Base-by-base conservation (phyloP, 345 rosid genomes). In the Carallia pectinifolia region DNA sequence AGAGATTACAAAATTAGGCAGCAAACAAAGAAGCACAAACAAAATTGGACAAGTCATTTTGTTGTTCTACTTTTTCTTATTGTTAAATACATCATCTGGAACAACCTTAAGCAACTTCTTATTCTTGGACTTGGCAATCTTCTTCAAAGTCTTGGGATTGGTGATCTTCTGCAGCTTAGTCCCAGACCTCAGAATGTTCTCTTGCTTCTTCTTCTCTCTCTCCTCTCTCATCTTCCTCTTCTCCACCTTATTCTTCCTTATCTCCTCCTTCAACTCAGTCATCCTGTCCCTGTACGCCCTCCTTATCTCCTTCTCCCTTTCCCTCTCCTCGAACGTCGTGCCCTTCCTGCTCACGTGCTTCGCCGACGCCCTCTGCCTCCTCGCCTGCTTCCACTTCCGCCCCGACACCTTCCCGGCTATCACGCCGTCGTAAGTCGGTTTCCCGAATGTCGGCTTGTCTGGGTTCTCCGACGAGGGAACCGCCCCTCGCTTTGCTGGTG, bases 341-440 rank as follows among this genome's bases (percentile, higher is more conserved):
- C 88, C 81, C 70, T 67, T 87, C 81, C 69, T 62, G 81, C 80
- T 88, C 81, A 85, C 97, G 18, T 74, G 79, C 80, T 71, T 68
- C 67, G 93, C 96, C 39, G 98, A 94, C 31, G 97, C 80, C 39
- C 96, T 79, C 5, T 87, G 90, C 70, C 76, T 74, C 61, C 93
- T 71, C 67, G 79, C 81, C 85, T 84, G 85, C 80, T 94, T 94
- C 98, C 97, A 94, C 18, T 79, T 79, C 79, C 96, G 77, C 2
- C 97, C 97, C 0, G 97, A 94, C 4, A 85, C 98, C 81, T 65
- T 91, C 56, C 97, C 98, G 39, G 93, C 92, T 50, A 94, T 91
- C 65, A 94, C 98, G 27, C 98, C 98, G 80, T 91, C 97, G 86
- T 91, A 91, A 0, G 89, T 87, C 3, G 96, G 92, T 52, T 18